phyloP scores from a whole-genome alignment of 2,329 filamentous ascomycete genomes.

The Fusarium subglutinans region DNA sequence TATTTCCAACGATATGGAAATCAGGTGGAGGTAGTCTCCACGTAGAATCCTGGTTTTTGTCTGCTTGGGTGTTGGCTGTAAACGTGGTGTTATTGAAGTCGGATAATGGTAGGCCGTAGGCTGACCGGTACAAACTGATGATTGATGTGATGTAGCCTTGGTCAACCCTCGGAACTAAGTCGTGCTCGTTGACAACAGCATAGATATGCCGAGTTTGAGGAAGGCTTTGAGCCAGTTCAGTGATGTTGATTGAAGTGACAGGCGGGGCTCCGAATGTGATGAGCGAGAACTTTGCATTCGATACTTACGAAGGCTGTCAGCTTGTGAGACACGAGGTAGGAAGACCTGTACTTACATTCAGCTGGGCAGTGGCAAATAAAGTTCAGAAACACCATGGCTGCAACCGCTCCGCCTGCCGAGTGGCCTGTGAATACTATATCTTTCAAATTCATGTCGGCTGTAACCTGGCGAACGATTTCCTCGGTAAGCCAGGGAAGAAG shows the following conservation, averaged over 20 bases:
- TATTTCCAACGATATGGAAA: neutral
- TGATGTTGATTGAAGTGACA: conserved; percentile 23
- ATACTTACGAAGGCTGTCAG: neutral
- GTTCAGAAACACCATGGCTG: conserved; percentile 29
- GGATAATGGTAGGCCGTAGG: neutral
- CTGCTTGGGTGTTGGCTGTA: neutral
- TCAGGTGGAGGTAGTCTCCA: neutral
- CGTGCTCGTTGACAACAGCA: conserved; percentile 37
- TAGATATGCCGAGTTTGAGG: conserved; percentile 7
- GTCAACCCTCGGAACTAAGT: conserved; percentile 35
- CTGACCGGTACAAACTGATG: conserved; percentile 31
- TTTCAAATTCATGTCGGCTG: neutral
- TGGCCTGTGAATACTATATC: conserved; percentile 38
- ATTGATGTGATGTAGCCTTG: conserved; percentile 30
- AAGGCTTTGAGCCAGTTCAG: neutral
- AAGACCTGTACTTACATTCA: neutral
- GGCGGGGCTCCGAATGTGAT: conserved; percentile 37
- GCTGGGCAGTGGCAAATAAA: neutral
- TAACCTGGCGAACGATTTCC: conserved; percentile 15
- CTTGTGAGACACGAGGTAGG: fast-evolving
- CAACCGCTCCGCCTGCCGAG: conserved; percentile 38
- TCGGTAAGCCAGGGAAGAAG: conserved; percentile 18
- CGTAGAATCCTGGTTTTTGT: fast-evolving
- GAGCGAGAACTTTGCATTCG: conserved; percentile 13
- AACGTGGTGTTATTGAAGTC: neutral